phyloP scores from a whole-genome alignment of 1,284 basidiomycete species.

The Rhizoctonia solani region DNA sequence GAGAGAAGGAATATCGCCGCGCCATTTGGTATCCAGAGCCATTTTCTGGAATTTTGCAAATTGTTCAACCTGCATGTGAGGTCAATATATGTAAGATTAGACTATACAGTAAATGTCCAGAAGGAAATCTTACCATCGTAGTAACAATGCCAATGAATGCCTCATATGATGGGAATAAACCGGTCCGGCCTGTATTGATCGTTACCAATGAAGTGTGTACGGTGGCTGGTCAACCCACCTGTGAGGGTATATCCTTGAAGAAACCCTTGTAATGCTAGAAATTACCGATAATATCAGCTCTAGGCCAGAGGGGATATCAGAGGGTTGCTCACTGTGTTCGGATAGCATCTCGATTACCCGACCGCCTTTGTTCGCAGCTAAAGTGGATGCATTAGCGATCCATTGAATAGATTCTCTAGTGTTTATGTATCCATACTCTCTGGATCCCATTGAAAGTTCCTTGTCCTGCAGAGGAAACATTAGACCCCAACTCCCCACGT shows the following conservation, averaged over 20 bases:
- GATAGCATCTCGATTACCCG: slow-evolving; percentile 86
- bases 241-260: slow-evolving; percentile 84
- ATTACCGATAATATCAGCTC: neutral
- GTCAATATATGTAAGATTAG: slow-evolving; percentile 43
- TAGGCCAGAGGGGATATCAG: neutral
- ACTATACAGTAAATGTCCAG: slow-evolving; percentile 68
- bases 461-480: too few relatives aligned
- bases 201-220: slow-evolving; percentile 1
- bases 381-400: slow-evolving; percentile 9
- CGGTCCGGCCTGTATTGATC: slow-evolving; percentile 63
- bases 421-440: slow-evolving; percentile 42
- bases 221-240: slow-evolving; percentile 42
- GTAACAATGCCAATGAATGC: slow-evolving; percentile 69
- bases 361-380: slow-evolving; percentile 63
- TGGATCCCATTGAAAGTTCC: slow-evolving; percentile 84
- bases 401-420: too few relatives aligned
- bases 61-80: slow-evolving; percentile 53
- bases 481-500: too few relatives aligned
- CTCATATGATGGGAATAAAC: slow-evolving; percentile 87
- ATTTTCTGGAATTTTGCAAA: slow-evolving; percentile 87
- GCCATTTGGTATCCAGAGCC: slow-evolving; percentile 76
- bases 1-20: slow-evolving; percentile 70
- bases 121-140: slow-evolving; percentile 47
- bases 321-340: slow-evolving; percentile 60
- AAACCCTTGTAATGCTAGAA: slow-evolving; percentile 73